Evolutionary conservation across 176 grass and related monocot genomes (phyloP), one percentile per base, ranked within the genome.

Genomic region (Oryza meyeriana): DNA sequence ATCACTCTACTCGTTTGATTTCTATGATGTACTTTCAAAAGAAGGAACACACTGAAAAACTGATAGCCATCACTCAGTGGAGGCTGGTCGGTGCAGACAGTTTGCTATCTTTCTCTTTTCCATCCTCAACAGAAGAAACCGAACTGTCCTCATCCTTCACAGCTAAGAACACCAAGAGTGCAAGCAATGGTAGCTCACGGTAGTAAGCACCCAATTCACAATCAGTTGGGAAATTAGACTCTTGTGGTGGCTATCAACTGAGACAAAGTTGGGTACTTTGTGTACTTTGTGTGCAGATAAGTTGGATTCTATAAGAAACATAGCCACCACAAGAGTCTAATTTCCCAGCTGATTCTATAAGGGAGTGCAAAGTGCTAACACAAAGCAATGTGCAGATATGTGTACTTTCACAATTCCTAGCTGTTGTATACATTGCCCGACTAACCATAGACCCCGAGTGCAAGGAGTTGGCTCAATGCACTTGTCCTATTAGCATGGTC

Each of bases 121-220:
- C 87, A 2, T 91, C 87, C 36, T 89, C 89, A 5, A 64, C 63
- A 0, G 62, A 86, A 2, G 78, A 71, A 26, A 61, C 83, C 0
- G 83, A 78, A 0, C 2, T 58, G 69, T 83, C 81, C 41, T 89
- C 88, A 10, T 97, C 88, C 71, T 89, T 97, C 5, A 97, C 95
- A 6, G 92, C 88, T 12, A 92, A 74, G 64, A 91, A 81, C 75
- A 97, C 80, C 81, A 97, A 11, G n/a, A 97, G 25, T 0, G 40
- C 90, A 0, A 97, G 90, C 74, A 97, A 28, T 3, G 95, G 70
- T 92, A 97, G 85, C 95, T 98, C 25, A 91, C n/a, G 0, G 95
- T 98, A 38, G 76, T 94, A 4, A 98, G 75, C 2, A 39, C 86
- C 95, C 95, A 98, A 42, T 98, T 98, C 40, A 98, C 80, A 27